Conservation (phyloP, 1,139 yeast species). For the Yamadazyma spencermartinsiae region DNA sequence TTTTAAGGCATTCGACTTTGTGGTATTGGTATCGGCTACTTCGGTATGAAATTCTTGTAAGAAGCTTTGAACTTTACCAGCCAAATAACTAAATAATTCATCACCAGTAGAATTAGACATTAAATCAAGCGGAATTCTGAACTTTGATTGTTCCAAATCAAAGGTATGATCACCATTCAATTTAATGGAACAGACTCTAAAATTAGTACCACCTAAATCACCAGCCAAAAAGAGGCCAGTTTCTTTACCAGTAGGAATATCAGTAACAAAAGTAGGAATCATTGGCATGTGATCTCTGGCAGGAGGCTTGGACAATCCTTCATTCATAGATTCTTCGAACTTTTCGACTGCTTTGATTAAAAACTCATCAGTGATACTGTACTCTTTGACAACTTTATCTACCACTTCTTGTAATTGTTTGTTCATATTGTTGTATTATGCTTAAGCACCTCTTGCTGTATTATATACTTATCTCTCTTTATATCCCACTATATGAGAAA, state of each 20-base stretch:
- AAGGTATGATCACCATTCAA: constrained; percentile 82
- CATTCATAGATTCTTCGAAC: constrained; percentile 62
- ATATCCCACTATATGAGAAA: neutral
- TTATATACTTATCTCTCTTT: neutral
- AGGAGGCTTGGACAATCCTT: constrained; percentile 52
- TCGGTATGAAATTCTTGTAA: constrained; percentile 56
- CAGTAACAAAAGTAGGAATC: constrained; percentile 85
- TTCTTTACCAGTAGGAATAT: constrained; percentile 80
- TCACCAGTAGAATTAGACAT: constrained; percentile 56
- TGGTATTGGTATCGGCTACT: constrained; percentile 6
- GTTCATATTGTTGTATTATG: constrained; percentile 22
- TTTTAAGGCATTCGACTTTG: constrained; percentile 44
- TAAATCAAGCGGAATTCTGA: constrained; percentile 69
- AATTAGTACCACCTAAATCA: constrained; percentile 86
- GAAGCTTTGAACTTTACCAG: constrained; percentile 65
- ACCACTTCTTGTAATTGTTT: constrained; percentile 34
- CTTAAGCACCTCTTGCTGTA: neutral
- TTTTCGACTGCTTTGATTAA: constrained; percentile 61
- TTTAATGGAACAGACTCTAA: constrained; percentile 82
- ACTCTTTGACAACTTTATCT: constrained; percentile 53
- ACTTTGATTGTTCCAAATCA: constrained; percentile 68
- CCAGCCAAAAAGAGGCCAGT: constrained; percentile 77
- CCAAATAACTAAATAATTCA: constrained; percentile 70
- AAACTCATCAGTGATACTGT: constrained; percentile 52
- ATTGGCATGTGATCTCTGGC: constrained; percentile 64